These are phyloP conservation scores for Cucurbita pepo DNA, from an alignment of 306 rosid genomes.

Conservation along the genomic window DNA sequence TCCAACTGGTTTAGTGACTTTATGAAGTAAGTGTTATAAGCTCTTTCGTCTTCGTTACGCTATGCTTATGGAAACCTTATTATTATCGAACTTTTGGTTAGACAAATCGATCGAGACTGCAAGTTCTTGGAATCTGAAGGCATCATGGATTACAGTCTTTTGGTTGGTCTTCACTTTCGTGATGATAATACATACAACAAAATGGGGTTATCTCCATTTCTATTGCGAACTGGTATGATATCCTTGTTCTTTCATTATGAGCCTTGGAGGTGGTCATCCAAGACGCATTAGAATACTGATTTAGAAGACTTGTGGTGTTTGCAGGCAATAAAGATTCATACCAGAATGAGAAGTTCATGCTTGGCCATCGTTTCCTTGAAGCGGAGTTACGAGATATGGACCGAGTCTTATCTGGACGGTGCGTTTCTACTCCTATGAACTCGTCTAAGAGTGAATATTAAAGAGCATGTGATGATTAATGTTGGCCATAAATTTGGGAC, in stretches of 20 bases:
- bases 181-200: constrained; percentile 62
- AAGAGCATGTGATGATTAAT: constrained; percentile 1
- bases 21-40: constrained; percentile 28
- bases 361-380: constrained; percentile 81
- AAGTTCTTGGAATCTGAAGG: constrained; percentile 80
- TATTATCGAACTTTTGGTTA: constrained; percentile 17
- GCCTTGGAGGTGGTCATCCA: neutral
- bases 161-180: constrained; percentile 89
- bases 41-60: no score
- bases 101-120: constrained; percentile 80
- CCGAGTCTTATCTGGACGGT: constrained; percentile 77
- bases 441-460: neutral
- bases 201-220: constrained; percentile 75
- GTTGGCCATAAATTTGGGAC: neutral
- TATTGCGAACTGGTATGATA: constrained; percentile 61
- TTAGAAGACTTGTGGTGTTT: constrained; percentile 1
- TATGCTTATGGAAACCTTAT: constrained; percentile 6
- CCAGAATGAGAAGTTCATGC: constrained; percentile 79
- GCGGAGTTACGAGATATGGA: constrained; percentile 92
- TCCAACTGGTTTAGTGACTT: constrained; percentile 47
- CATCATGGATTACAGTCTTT: constrained; percentile 95
- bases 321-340: constrained; percentile 68
- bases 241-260: neutral
- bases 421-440: constrained; percentile 8
- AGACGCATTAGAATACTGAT: neutral